Conservation (phyloP, 179 eudicot species). For the Pouteria campechiana region DNA sequence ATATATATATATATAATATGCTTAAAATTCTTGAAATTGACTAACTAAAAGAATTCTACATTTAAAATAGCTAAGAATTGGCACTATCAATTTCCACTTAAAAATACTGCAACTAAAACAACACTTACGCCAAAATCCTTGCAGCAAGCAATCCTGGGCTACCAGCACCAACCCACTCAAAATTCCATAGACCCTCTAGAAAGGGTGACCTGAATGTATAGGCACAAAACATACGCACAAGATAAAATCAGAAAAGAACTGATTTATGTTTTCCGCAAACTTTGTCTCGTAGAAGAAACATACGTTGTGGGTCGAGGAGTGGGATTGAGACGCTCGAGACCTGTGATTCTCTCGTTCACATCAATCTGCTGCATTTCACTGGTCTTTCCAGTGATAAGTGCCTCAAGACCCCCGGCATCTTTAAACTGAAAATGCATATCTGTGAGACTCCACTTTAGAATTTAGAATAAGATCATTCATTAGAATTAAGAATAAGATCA, state of each 20-base stretch:
- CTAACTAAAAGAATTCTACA: too few relatives aligned
- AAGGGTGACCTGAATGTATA: conserved; percentile 78
- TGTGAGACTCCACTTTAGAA: too few relatives aligned
- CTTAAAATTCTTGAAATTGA: too few relatives aligned
- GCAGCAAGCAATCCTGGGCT: conserved; percentile 56
- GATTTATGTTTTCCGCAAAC: too few relatives aligned
- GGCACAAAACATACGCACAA: conserved; percentile 24
- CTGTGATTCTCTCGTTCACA: conserved; percentile 76
- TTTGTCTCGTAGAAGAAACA: conserved; percentile 28
- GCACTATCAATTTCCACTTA: conserved; percentile 1
- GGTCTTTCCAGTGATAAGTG: conserved; percentile 57
- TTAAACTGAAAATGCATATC: conserved; percentile 70
- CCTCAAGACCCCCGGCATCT: conserved; percentile 83
- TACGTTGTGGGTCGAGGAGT: conserved; percentile 98
- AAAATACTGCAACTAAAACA: background rate
- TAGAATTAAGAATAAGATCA: too few relatives aligned
- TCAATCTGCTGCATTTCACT: conserved; percentile 72
- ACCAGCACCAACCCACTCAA: conserved; percentile 82
- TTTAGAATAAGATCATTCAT: too few relatives aligned
- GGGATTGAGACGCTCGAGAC: conserved; percentile 88
- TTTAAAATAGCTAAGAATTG: too few relatives aligned
- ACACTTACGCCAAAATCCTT: conserved; percentile 51
- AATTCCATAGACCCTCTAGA: conserved; percentile 81
- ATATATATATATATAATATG: too few relatives aligned
- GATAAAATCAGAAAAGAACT: conserved; percentile 2